Conservation (phyloP, 148 eudicot genomes). For the Amaranthus cruentus region DNA sequence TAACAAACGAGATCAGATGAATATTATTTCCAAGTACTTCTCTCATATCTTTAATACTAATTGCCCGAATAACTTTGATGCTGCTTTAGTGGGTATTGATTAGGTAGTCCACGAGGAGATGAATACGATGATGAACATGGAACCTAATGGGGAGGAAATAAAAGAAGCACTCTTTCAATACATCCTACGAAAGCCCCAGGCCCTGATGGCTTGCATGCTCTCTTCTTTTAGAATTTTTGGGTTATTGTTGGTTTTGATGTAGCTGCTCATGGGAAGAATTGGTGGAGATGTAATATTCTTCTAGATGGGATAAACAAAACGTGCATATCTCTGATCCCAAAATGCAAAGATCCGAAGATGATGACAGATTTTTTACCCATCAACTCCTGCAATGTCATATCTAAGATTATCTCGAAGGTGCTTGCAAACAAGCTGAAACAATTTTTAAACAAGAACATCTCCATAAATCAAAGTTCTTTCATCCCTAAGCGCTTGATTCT, state of each 20-base stretch:
- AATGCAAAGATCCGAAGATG: background rate
- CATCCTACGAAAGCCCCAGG: slow-evolving; percentile 1
- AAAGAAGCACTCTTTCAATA: background rate
- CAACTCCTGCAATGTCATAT: background rate
- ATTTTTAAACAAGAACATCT: background rate
- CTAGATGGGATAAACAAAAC: background rate
- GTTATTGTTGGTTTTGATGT: background rate
- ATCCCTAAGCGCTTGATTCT: too few species aligned
- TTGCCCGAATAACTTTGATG: background rate
- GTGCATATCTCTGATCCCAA: background rate
- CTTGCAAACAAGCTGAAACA: background rate
- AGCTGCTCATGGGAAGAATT: background rate
- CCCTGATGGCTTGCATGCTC: background rate
- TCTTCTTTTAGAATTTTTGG: too few species aligned
- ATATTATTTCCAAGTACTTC: background rate
- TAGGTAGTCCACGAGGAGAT: background rate
- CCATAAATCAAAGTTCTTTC: background rate
- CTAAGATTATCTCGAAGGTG: background rate
- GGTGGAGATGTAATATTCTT: background rate
- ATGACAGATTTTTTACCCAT: background rate
- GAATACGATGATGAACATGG: background rate
- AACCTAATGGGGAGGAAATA: background rate
- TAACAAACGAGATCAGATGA: background rate
- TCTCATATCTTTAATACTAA: background rate
- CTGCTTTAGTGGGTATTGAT: background rate